These are phyloP conservation scores for Suillus discolor DNA, from an alignment of 768 basidiomycete genomes.

Conservation along the genomic window DNA sequence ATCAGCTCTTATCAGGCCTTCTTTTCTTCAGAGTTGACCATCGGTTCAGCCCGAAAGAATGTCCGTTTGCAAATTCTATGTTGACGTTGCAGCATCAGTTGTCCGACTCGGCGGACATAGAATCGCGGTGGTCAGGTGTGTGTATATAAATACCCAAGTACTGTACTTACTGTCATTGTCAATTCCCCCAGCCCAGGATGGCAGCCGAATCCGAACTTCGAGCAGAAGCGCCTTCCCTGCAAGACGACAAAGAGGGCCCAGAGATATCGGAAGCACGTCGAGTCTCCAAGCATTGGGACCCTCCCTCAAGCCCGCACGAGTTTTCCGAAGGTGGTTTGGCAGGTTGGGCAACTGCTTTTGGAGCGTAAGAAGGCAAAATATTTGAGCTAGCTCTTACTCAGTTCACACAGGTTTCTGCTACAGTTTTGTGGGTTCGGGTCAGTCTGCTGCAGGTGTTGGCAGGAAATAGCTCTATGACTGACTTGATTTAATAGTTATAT, in stretches of 20 bases:
- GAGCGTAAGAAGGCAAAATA: not conserved
- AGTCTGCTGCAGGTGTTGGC: not conserved
- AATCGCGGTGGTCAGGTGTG: not conserved
- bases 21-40: not conserved
- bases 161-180: not conserved
- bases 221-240: not conserved
- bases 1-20: constrained; percentile 18
- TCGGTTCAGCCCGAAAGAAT: not conserved
- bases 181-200: not conserved
- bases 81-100: not conserved
- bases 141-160: not conserved
- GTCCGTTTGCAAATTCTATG: not conserved
- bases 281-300: not conserved
- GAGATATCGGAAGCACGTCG: not conserved
- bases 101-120: not conserved
- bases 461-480: not conserved
- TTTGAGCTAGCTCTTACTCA: too few species aligned
- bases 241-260: not conserved
- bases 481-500: not conserved
- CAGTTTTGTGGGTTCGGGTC: not conserved
- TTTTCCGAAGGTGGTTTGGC: not conserved
- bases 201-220: not conserved
- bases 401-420: not conserved
- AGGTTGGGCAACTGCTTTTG: constrained; percentile 1
- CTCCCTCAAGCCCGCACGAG: not conserved